These are phyloP conservation scores for Caryopteris hybrid DNA, from an alignment of 305 asterid genomes.

Conservation along the genomic window DNA sequence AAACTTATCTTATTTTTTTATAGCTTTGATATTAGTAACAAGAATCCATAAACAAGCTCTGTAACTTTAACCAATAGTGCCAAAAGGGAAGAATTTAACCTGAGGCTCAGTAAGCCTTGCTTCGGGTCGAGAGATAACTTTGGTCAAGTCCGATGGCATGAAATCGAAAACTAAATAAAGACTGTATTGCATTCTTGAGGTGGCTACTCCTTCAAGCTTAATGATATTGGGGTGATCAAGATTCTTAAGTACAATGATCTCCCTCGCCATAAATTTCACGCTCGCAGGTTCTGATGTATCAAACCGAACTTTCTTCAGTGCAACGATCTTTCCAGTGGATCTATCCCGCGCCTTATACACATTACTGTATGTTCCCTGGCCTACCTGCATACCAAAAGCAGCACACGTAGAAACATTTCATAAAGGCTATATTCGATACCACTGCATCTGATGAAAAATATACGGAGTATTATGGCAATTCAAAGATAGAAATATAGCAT, in stretches of 20 bases:
- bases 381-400: conserved; percentile 41
- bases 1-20: background rate
- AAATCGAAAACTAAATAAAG: conserved; percentile 73
- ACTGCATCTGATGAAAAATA: background rate
- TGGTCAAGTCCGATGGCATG: conserved; percentile 65
- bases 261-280: conserved; percentile 83
- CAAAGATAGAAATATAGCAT: background rate
- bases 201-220: conserved; percentile 77
- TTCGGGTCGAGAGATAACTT: conserved; percentile 41
- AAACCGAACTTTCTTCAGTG: conserved; percentile 71
- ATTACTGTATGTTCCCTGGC: conserved; percentile 83
- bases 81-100: conserved; percentile 27
- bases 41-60: background rate
- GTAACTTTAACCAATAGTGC: background rate
- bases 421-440: too few relatives aligned
- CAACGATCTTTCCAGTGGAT: conserved; percentile 54
- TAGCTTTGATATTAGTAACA: background rate
- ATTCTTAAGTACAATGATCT: conserved; percentile 57
- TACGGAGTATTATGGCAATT: too few relatives aligned
- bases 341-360: conserved; percentile 79
- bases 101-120: conserved; percentile 69
- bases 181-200: conserved; percentile 89
- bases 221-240: conserved; percentile 81
- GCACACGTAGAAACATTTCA: background rate
- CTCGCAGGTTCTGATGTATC: conserved; percentile 79